Evolutionary conservation across 148 eudicot species (phyloP), one percentile per base, ranked within the genome.

Genomic region (Spergularia bocconei): DNA sequence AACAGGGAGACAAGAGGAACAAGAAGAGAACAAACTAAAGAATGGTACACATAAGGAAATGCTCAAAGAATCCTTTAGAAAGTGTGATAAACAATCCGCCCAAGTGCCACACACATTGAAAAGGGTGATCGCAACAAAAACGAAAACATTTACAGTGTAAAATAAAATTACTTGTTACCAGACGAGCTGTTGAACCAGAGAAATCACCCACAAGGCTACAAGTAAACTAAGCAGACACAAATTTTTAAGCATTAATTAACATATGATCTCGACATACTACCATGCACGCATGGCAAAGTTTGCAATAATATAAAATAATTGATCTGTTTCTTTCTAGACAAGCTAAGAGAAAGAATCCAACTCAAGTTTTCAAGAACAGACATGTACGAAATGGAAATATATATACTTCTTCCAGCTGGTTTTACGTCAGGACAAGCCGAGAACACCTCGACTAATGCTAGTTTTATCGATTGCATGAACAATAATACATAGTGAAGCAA

Each of bases 1-100:
- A 85, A 70, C 70, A 59, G 66, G 70, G 68, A 70, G 72, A 82
- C 76, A 75, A 77, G 65, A 65, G 58, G 51, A 66, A 69, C 47
- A 62, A 69, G 55, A 52, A 67, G 69, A 65, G 44, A 67, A 54
- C 14, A 63, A 68, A 77, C 67, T 66, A 76, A 70, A 52, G 57
- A 61, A 50, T n/a, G 66, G 67, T 66, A 67, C 58, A 47, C 9
- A 36, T 5, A 21, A 72, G 67, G 55, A 47, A 54, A 69, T 52
- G 38, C 38, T n/a, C 36, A 44, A 72, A 57, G 60, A 4, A 71
- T 33, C 64, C 50, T 5, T 63, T 5, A 44, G 50, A 63, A 70
- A 53, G 52, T 39, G 25, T 33, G 73, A 29, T 58, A 50, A 16
- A 48, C 20, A 69, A 57, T 48, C 15, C 33, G 50, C 60, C 50